Percentiles rank a stretch among this genome's conserved stretches.
These are phyloP conservation scores for Psophocarpus tetragonolobus DNA, from an alignment of 306 rosid species.

Conservation along the genomic window DNA sequence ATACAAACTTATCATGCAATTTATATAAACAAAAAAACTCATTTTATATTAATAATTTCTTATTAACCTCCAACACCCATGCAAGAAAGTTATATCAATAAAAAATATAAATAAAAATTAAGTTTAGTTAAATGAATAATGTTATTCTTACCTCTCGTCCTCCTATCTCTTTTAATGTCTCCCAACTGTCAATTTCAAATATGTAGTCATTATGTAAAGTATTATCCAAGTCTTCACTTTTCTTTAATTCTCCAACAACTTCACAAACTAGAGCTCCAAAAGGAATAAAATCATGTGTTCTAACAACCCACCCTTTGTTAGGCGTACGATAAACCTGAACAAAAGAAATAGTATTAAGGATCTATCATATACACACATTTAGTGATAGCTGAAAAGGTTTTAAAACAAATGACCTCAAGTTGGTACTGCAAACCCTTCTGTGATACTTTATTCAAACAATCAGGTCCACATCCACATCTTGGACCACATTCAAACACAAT, in stretches of 20 bases:
- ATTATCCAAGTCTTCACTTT: not conserved
- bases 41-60: not conserved
- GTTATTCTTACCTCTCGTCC: conserved; percentile 13
- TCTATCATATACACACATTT: not conserved
- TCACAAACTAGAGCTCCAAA: conserved; percentile 11
- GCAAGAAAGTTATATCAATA: not conserved
- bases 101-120: not conserved
- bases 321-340: conserved; percentile 22
- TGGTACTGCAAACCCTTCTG: not conserved
- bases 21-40: not conserved
- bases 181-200: conserved; percentile 18
- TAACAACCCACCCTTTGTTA: conserved; percentile 25
- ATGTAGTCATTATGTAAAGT: not conserved
- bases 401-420: not conserved
- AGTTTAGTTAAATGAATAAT: not conserved
- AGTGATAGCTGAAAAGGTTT: not conserved
- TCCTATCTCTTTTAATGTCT: not conserved
- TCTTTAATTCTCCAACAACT: not conserved
- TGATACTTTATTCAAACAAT: not conserved
- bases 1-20: not conserved
- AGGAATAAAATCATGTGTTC: conserved; percentile 6
- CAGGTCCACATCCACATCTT: conserved; percentile 20
- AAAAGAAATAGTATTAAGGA: not conserved
- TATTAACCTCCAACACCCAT: not conserved
- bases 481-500: conserved; percentile 29